Base-by-base conservation (phyloP, 805 yeast genomes). In the Candida michaelii region DNA sequence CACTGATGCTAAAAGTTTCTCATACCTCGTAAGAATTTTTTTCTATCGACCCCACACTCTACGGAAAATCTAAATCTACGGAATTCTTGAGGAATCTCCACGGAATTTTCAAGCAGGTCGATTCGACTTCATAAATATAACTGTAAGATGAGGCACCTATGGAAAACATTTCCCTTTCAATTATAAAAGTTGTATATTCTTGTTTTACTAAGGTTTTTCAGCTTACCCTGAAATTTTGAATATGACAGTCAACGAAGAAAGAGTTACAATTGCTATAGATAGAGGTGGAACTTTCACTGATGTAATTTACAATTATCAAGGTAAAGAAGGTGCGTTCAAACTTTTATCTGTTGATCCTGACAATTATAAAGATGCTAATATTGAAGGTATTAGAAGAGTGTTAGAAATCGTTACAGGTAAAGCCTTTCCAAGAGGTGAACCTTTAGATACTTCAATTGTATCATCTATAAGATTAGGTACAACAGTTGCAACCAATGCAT, bases 281-380 rank as follows among this genome's bases (percentile, higher is more conserved):
- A 45, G 62, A 47, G 62, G 62, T 41, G 62, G 62, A 29, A 57
- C 62, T 5, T 57, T 57, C 34, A 53, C 57, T 32, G 62, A 57
- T 47, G 47, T 57, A 12, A 45, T 45, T 66, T 86, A 64, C 40
- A 62, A 49, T 66, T 68, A 44, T 66, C 75, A 48, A 55, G 73
- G 18, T 63, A 66, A 40, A 64, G 89, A 83, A 56, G 71, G 76
- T 15, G 79, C 85, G 2, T 51, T 57, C 17, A 89, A 89, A 60
- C 66, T 89, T 14, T 69, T 89, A n/a, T 86, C 95, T 0, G 96
- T 85, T 3, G 97, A 89, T 53, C 96, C 96, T 0, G 70, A 74
- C 21, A 89, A 89, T 63, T 89, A 89, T 58, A 67, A 73, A 1
- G 97, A 89, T 69, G 95, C 97, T 1, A 93, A 95, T 12, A 69